These are phyloP conservation scores for Botrytis sinoallii DNA, from an alignment of 2,329 filamentous ascomycete genomes.

Conservation along the genomic window DNA sequence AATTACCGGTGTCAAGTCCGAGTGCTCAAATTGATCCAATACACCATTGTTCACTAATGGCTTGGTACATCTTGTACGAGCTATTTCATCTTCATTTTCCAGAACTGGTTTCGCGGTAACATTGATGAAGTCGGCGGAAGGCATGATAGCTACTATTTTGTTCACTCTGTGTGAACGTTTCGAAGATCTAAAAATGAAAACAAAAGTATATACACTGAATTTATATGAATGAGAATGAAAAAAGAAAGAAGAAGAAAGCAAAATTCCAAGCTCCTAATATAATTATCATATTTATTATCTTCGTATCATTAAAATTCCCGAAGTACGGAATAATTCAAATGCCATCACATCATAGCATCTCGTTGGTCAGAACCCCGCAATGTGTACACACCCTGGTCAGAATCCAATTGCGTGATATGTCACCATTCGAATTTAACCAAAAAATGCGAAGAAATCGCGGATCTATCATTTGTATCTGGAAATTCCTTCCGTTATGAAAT, in stretches of 20 bases:
- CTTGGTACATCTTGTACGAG: slow-evolving; percentile 17
- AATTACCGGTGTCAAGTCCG: slow-evolving; percentile 30
- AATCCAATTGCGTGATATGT: slow-evolving; percentile 16
- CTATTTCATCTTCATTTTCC: slow-evolving; percentile 9
- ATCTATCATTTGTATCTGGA: not conserved
- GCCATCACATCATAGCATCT: not conserved
- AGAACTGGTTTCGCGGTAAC: not conserved
- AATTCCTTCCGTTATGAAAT: not conserved
- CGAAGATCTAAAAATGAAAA: not conserved
- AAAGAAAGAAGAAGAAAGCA: not conserved
- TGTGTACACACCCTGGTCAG: not conserved
- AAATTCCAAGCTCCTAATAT: not conserved
- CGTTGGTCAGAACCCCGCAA: slow-evolving; percentile 8
- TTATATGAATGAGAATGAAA: not conserved
- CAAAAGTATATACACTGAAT: not conserved
- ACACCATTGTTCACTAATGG: slow-evolving; percentile 22
- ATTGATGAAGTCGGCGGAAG: slow-evolving; percentile 9
- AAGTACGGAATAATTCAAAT: slow-evolving; percentile 2
- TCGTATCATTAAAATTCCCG: not conserved
- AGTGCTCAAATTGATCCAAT: slow-evolving; percentile 26
- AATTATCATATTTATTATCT: not conserved
- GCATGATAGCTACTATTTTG: not conserved
- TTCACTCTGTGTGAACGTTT: not conserved
- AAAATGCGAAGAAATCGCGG: not conserved
- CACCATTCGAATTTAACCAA: not conserved